Percentiles rank a stretch among this genome's conserved stretches.
These are phyloP conservation scores for Dioscorea zingiberensis DNA, from an alignment of 106 monocot genomes.

Conservation along the genomic window DNA sequence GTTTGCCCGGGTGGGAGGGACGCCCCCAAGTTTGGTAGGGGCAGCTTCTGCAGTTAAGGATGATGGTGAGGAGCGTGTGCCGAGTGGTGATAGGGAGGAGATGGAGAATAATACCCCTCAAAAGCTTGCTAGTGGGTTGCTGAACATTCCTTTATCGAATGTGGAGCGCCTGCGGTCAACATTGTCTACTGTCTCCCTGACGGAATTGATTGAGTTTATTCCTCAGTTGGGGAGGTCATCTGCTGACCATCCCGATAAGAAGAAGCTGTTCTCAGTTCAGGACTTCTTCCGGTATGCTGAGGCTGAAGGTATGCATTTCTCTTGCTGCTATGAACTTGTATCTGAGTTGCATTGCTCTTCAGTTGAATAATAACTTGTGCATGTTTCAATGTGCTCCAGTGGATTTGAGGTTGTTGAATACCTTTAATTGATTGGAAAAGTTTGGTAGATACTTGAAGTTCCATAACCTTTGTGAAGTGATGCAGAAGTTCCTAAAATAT, in stretches of 20 bases:
- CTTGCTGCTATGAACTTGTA: no score
- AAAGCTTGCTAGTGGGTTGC: constrained; percentile 33
- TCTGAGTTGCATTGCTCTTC: no score
- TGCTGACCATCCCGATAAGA: constrained; percentile 69
- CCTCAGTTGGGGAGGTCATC: constrained; percentile 45
- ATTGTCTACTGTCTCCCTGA: constrained; percentile 44
- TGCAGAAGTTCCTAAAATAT: no score
- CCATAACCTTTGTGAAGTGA: no score
- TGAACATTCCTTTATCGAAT: constrained; percentile 74
- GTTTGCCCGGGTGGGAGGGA: constrained; percentile 60
- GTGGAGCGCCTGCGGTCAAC: constrained; percentile 64
- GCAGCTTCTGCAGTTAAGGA: constrained; percentile 16
- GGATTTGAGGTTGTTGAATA: no score
- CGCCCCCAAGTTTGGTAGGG: constrained; percentile 25
- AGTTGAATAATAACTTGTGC: no score
- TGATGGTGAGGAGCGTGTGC: constrained; percentile 3
- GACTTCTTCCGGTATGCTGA: constrained; percentile 73
- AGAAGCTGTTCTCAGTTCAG: constrained; percentile 74
- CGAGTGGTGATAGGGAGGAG: constrained; percentile 31
- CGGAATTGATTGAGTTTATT: constrained; percentile 53
- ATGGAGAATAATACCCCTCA: constrained; percentile 17
- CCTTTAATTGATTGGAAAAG: no score
- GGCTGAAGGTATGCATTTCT: constrained; percentile 40
- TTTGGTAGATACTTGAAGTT: no score
- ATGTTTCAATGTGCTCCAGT: no score